Evolutionary conservation across 495 filamentous ascomycete species (phyloP).

Genomic region (Pseudomonodictys pantanalensis): DNA sequence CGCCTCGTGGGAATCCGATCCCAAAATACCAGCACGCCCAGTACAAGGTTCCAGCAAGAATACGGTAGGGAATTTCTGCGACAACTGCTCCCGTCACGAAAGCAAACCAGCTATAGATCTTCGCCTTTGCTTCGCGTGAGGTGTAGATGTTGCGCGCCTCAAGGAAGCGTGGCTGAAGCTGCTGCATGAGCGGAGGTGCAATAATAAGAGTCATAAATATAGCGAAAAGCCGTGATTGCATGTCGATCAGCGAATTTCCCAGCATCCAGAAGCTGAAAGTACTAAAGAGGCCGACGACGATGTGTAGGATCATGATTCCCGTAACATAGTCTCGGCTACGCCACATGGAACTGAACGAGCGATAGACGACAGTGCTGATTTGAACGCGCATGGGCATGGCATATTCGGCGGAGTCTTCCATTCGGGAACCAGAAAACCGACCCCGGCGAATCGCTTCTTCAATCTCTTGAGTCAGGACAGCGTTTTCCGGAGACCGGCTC

Average conservation of each 20-base stretch:
- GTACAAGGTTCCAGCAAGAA: conserved; percentile 56
- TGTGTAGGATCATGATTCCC: conserved; percentile 45
- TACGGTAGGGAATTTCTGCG: conserved; percentile 59
- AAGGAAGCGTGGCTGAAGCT: conserved; percentile 25
- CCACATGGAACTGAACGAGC: conserved; percentile 34
- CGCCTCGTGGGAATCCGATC: conserved; percentile 47
- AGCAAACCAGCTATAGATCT: conserved; percentile 50
- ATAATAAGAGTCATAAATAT: conserved; percentile 44
- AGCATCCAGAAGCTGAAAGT: conserved; percentile 50
- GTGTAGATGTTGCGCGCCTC: conserved; percentile 19
- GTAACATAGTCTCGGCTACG: conserved; percentile 48
- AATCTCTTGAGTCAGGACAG: conserved; percentile 9
- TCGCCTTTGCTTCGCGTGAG: conserved; percentile 25
- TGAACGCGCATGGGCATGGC: conserved; percentile 44
- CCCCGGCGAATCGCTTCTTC: conserved; percentile 5
- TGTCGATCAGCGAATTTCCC: conserved; percentile 37
- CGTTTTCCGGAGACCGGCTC: conserved; percentile 40
- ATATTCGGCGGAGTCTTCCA: conserved; percentile 43
- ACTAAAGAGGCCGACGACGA: conserved; percentile 51
- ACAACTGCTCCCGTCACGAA: conserved; percentile 42
- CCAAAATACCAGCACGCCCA: conserved; percentile 62
- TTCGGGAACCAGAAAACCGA: not conserved
- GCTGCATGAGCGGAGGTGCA: conserved; percentile 36
- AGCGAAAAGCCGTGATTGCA: conserved; percentile 42
- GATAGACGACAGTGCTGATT: conserved; percentile 38